Base-by-base conservation (phyloP, 768 basidiomycete genomes). In the Tubosaeta sp. region DNA sequence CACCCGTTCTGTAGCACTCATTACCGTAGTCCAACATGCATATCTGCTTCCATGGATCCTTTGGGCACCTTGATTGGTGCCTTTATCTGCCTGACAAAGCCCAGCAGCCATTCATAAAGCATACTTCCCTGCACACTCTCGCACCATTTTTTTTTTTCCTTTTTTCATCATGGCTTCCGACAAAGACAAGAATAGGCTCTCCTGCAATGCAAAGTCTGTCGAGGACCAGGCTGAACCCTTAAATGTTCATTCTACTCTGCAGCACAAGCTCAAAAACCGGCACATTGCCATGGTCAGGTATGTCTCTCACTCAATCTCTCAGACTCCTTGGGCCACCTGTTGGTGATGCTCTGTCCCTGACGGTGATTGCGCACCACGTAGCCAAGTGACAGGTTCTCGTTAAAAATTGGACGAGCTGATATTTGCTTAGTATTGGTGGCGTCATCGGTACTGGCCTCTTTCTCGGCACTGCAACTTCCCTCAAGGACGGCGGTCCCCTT, bases 391-490 rank as follows among this genome's bases (percentile, higher is more conserved):
- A n/a, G n/a, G n/a, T n/a, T n/a, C n/a, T n/a, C n/a, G n/a, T n/a
- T n/a, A n/a, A n/a, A n/a, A n/a, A n/a, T n/a, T n/a, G n/a, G n/a
- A n/a, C n/a, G n/a, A n/a, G n/a, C n/a, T n/a, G n/a, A n/a, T n/a
- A n/a, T 10, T 26, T 16, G 8, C 7, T 5, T 43, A 67, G 66
- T 56, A 63, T 69, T 0, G 67, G 63, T 37, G 70, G 74, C 52
- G 75, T 75, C 42, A 75, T 75, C 11, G 77, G 77, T 22, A 76
- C 76, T 0, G 65, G 68, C 29, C 61, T 73, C 14, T 71, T 72
- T 57, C 66, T 71, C 11, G 69, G 67, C 9, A 65, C 69, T 1
- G 74, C 66, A 7, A 38, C 59, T 7, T 67, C 74, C 8, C 65
- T 79, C 37, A 50, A 42, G 48, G 62, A 68, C 13, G 78, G 76